Conservation (phyloP, 345 rosid species). For the Bruguiera sexangula region DNA sequence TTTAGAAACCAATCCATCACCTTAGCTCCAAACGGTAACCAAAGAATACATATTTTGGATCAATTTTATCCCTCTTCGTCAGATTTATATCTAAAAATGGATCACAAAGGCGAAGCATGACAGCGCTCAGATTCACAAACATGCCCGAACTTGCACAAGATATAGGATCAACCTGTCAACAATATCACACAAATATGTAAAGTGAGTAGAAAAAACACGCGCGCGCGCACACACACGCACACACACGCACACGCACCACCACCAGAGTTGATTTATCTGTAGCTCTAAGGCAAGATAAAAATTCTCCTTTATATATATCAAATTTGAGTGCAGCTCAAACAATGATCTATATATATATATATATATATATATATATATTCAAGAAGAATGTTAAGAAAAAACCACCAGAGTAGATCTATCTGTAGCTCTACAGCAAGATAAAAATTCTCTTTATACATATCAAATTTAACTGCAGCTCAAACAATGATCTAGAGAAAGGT, state of each 20-base stretch:
- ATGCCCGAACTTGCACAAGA: conserved; percentile 97
- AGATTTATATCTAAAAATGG: conserved; percentile 84
- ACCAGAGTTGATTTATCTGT: not conserved
- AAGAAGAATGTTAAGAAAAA: too few species aligned
- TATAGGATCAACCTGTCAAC: conserved; percentile 79
- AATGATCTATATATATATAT: not conserved
- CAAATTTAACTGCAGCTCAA: not conserved
- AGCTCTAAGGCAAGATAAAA: conserved; percentile 5
- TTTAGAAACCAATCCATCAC: conserved; percentile 36
- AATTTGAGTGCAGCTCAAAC: not conserved
- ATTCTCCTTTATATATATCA: not conserved
- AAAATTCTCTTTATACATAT: not conserved
- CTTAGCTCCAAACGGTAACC: conserved; percentile 70
- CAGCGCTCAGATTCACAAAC: conserved; percentile 96
- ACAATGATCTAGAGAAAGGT: conserved; percentile 1
- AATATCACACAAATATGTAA: conserved; percentile 8
- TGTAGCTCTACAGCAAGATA: not conserved
- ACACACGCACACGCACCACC: too few species aligned
- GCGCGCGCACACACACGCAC: too few species aligned
- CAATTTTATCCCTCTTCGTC: conserved; percentile 80
- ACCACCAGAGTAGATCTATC: not conserved
- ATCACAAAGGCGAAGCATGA: conserved; percentile 87
- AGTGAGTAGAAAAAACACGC: too few species aligned
- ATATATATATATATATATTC: too few species aligned
- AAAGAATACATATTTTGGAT: conserved; percentile 72